Conservation (phyloP, 2,329 filamentous ascomycete species). For the Cyclaneusma minus region DNA sequence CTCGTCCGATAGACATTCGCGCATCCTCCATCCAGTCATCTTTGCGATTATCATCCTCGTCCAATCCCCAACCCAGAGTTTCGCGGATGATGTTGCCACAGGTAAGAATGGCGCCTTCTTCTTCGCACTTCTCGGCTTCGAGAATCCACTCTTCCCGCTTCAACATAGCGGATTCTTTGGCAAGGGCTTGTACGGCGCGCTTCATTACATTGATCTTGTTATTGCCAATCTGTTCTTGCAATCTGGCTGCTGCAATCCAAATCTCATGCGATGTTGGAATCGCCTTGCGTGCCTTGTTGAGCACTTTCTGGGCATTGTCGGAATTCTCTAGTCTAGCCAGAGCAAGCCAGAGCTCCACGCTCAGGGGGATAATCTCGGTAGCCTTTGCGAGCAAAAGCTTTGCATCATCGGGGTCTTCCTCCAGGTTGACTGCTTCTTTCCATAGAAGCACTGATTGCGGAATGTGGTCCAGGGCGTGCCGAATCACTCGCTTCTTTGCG, state of each 20-base stretch:
- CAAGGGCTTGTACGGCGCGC: slow-evolving; percentile 74
- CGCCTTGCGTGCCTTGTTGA: slow-evolving; percentile 90
- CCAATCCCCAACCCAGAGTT: slow-evolving; percentile 81
- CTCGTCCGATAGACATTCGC: slow-evolving; percentile 62
- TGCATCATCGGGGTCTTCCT: slow-evolving; percentile 80
- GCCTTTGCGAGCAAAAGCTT: slow-evolving; percentile 83
- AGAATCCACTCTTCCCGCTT: slow-evolving; percentile 95
- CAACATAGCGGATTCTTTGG: slow-evolving; percentile 86
- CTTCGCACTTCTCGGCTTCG: slow-evolving; percentile 88
- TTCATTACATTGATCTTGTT: slow-evolving; percentile 86
- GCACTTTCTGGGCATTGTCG: slow-evolving; percentile 83
- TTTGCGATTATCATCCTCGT: slow-evolving; percentile 92
- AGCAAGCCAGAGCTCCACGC: slow-evolving; percentile 89
- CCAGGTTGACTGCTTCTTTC: slow-evolving; percentile 93
- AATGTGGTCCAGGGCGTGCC: slow-evolving; percentile 81
- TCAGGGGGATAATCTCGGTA: slow-evolving; percentile 85
- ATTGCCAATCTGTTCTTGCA: slow-evolving; percentile 73
- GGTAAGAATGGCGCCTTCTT: slow-evolving; percentile 74
- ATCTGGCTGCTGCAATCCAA: slow-evolving; percentile 84
- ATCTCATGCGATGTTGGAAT: slow-evolving; percentile 88
- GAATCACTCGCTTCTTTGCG: slow-evolving; percentile 83
- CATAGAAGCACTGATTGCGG: slow-evolving; percentile 92
- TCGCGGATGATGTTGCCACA: slow-evolving; percentile 83
- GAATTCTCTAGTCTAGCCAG: slow-evolving; percentile 79
- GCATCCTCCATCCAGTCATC: slow-evolving; percentile 95